Base-by-base conservation (phyloP, 768 basidiomycete species). In the Antrodiella citrinella region DNA sequence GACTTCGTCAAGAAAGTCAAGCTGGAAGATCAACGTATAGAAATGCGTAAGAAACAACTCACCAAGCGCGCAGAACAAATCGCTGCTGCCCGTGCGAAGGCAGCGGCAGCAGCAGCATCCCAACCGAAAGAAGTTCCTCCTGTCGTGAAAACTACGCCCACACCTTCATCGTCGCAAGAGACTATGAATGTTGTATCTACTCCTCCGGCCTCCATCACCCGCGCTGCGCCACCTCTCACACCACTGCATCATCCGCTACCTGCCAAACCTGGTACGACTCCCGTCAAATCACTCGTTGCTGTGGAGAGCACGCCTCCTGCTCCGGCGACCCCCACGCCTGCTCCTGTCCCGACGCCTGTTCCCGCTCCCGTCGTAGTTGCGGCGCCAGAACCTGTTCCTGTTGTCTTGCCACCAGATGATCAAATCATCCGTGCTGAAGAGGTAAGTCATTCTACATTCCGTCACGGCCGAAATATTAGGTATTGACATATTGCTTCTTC, bases 1-100 rank as follows among this genome's bases (percentile, higher is more conserved):
- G 81, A 84, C 59, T 90, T 84, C 49, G 73, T 85, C 40, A 83
- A 79, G 62, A 81, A 84, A 63, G 70, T 84, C 59, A 81, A 83
- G 61, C 70, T 74, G 51, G 82, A 84, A 59, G 84, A 90, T 54
- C 69, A 67, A 19, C 71, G 75, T 20, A 86, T 88, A 46, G 75
- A 76, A 23, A 68, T 72, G 62, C 67, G 76, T 35, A 77, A 62
- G 59, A 71, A 69, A 50, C 59, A 65, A 30, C 60, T 78, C 23
- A 62, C 59, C 9, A 67, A 63, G 58, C 63, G 58, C 47, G 68
- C 65, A 23, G 71, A 74, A 43, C 62, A 63, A 21, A 61, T 69
- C 42, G 67, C 68, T 18, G 64, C 66, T 40, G 66, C 69, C 3
- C 69, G 66, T 67, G 72, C 75, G 69, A 65, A 77, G 64, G 60